Evolutionary conservation across 139 green algal species (phyloP).

Genomic region (Tetradesmus lagerheimii): DNA sequence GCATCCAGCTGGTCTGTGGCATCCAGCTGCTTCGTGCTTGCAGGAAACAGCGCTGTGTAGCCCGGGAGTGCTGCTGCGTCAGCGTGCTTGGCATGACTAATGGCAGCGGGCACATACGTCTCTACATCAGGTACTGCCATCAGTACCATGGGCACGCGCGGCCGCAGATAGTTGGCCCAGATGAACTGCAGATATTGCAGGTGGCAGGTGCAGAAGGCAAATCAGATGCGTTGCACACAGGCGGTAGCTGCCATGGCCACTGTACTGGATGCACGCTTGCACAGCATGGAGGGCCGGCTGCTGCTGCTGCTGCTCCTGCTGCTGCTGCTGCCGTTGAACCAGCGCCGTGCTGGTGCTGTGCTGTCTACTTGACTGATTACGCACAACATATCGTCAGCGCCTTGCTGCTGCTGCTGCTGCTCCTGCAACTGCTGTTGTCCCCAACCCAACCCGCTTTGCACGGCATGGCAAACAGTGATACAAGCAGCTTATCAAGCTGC

Average conservation of each 20-base stretch:
- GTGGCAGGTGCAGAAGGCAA: no score
- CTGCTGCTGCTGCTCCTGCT: neutral
- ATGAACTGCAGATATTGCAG: constrained; percentile 14
- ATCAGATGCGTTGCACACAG: no score
- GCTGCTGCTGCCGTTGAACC: neutral
- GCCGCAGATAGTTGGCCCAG: constrained; percentile 43
- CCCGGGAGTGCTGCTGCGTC: constrained; percentile 24
- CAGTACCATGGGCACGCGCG: constrained; percentile 36
- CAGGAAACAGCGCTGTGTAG: neutral
- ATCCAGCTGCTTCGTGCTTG: constrained; percentile 27
- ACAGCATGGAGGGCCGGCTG: neutral
- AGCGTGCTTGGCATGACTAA: constrained; percentile 2
- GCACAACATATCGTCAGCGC: no score
- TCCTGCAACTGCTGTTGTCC: neutral
- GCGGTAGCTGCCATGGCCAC: no score
- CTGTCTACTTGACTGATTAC: no score
- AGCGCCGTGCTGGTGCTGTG: no score
- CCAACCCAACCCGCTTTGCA: neutral
- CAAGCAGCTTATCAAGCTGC: neutral
- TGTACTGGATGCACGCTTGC: no score
- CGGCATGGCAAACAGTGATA: neutral
- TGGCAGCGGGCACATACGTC: neutral
- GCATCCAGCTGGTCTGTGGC: constrained; percentile 18
- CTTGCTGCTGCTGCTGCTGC: neutral
- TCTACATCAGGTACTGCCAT: constrained; percentile 4